Evolutionary conservation across 305 asterid genomes (phyloP).

Genomic region (Plantago coronopus): DNA sequence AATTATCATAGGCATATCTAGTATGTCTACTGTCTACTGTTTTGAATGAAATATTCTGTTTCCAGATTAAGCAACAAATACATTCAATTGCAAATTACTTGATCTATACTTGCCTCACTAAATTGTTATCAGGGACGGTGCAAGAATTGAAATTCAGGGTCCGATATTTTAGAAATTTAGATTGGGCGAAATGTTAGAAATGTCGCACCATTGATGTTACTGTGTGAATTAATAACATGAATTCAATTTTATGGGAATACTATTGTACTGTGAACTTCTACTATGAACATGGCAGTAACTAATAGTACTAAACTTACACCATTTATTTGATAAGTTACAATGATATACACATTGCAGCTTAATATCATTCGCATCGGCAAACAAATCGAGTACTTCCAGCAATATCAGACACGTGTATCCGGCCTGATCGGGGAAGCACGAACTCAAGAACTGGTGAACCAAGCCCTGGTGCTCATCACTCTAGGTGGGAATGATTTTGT

Average conservation of each 20-base stretch:
- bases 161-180: too few relatives aligned
- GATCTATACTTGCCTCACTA: not conserved
- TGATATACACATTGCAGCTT: conserved; percentile 41
- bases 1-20: too few relatives aligned
- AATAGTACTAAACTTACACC: too few relatives aligned
- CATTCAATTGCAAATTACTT: conserved; percentile 10
- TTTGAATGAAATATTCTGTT: conserved; percentile 1
- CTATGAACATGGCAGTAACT: not conserved
- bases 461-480: conserved; percentile 64
- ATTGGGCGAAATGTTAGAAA: too few relatives aligned
- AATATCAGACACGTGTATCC: conserved; percentile 52
- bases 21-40: too few relatives aligned
- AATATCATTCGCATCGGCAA: conserved; percentile 58
- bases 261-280: not conserved
- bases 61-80: conserved; percentile 19
- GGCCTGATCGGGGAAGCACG: conserved; percentile 40
- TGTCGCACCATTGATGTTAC: not conserved
- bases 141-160: too few relatives aligned
- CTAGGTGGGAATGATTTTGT: conserved; percentile 79
- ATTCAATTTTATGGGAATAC: too few relatives aligned
- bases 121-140: too few relatives aligned
- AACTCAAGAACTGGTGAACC: conserved; percentile 44
- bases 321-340: not conserved
- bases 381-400: conserved; percentile 62
- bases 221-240: not conserved